Evolutionary conservation across 2,329 filamentous ascomycete genomes (phyloP).

Genomic region (Scedosporium aurantiacum): DNA sequence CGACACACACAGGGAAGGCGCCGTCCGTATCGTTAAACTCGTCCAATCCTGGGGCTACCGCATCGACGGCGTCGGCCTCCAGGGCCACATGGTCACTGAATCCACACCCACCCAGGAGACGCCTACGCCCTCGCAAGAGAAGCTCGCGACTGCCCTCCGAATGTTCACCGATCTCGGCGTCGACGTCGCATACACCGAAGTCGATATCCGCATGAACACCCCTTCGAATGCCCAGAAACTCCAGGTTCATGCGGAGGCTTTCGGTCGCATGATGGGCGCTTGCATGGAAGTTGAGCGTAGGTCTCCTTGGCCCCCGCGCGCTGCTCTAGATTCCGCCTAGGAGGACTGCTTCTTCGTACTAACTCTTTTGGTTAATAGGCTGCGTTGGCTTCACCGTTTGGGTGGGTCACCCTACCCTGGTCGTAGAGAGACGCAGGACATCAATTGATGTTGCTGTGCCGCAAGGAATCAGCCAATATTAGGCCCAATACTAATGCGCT

Average conservation of each 20-base stretch:
- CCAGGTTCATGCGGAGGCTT: constrained; percentile 29
- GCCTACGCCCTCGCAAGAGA: constrained; percentile 20
- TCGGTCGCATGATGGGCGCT: constrained; percentile 17
- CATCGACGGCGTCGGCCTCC: constrained; percentile 41
- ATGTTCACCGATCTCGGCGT: constrained; percentile 30
- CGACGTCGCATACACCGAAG: constrained; percentile 41
- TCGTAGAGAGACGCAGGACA: not conserved
- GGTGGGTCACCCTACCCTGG: constrained; percentile 11
- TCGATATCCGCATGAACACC: constrained; percentile 35
- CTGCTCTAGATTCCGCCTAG: too few species aligned
- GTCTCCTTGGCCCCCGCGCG: not conserved
- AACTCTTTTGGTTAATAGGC: not conserved
- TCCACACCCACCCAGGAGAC: constrained; percentile 24
- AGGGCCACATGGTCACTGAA: constrained; percentile 33
- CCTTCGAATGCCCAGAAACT: constrained; percentile 26
- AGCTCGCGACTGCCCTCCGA: constrained; percentile 22
- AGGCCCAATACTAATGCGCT: constrained; percentile 5
- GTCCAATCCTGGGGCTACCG: constrained; percentile 25
- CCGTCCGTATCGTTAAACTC: constrained; percentile 20
- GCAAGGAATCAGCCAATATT: not conserved
- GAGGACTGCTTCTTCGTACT: not conserved
- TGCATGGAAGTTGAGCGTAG: constrained; percentile 15
- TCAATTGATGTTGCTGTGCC: not conserved
- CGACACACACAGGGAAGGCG: constrained; percentile 12
- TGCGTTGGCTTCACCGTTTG: constrained; percentile 20